Evolutionary conservation across 176 grass and related monocot genomes (phyloP), one percentile per base, ranked within the genome.

Genomic region (Oryza glumipatula): DNA sequence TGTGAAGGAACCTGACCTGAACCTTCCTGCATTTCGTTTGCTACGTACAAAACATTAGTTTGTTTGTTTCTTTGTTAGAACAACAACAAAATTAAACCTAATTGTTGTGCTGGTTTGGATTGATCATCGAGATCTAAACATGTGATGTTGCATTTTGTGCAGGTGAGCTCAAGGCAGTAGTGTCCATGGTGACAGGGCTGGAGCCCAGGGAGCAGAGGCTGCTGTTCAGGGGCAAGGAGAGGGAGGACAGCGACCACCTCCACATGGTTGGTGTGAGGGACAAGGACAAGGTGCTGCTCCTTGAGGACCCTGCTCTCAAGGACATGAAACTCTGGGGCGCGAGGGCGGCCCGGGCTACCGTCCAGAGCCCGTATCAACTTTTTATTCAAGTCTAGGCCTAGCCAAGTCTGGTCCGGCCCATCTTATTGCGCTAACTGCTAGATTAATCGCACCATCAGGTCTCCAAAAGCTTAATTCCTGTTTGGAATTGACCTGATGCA

Each of bases 201-300:
- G 89, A 92, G 73, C 91, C 96, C 0, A 86, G 69, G 76, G 96
- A 94, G 85, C 96, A 98, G 85, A 89, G 96, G 87, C 85, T 98
- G 45, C 48, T 98, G 21, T 98, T 98, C 67, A 94, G 78, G 82
- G 96, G 96, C 39, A 98, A 95, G 77, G 96, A 98, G 86, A 94
- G 89, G 76, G 96, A 98, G 81, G 90, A 98, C 72, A 47, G 30
- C 9, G 96, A 95, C 33, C 79, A 94, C 80, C 93, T 98, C 9
- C 96, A 98, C 78, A 98, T 98, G 96, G 84, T 98, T 30, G 93
- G 96, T 45, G 96, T 98, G 17, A 83, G 89, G 82, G 91, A 95
- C 68, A 83, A n/a, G 74, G 96, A 94, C 89, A 98, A 98, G 87
- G 89, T 98, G 49, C 80, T 98, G 1, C 83, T 98, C 3, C 72